Evolutionary conservation across 1,284 basidiomycete species (phyloP).

Genomic region (Ceratobasidium sp.): DNA sequence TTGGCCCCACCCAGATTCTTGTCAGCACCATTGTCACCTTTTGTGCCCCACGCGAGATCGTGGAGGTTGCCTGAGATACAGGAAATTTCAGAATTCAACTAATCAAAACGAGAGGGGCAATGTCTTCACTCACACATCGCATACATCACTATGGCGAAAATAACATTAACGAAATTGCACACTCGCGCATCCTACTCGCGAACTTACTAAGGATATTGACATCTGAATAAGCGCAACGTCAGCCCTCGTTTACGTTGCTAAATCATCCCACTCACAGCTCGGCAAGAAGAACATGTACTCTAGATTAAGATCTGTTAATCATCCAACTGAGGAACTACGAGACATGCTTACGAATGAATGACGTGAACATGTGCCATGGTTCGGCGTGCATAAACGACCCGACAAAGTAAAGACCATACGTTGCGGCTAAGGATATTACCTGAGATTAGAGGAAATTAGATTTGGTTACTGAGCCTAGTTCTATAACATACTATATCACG

Average conservation of each 20-base stretch:
- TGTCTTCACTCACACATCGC: slow-evolving; percentile 76
- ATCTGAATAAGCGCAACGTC: slow-evolving; percentile 65
- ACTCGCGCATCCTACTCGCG: not conserved
- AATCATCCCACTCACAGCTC: too few species aligned
- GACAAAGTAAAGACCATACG: slow-evolving; percentile 89
- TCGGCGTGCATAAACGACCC: slow-evolving; percentile 87
- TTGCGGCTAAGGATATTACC: slow-evolving; percentile 77
- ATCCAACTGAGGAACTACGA: not conserved
- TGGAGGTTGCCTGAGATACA: slow-evolving; percentile 53
- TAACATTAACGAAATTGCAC: slow-evolving; percentile 30
- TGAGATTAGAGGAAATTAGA: too few species aligned
- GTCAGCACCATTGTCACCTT: slow-evolving; percentile 83
- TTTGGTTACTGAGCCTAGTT: too few species aligned
- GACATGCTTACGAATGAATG: slow-evolving; percentile 63
- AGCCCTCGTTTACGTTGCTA: too few species aligned
- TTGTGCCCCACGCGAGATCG: slow-evolving; percentile 92
- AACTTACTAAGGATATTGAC: slow-evolving; percentile 82
- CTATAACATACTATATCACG: slow-evolving; percentile 69
- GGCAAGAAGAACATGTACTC: slow-evolving; percentile 81
- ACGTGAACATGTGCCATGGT: slow-evolving; percentile 95
- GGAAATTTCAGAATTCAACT: not conserved
- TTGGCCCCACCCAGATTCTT: slow-evolving; percentile 90
- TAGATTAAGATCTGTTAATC: slow-evolving; percentile 5
- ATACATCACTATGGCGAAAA: slow-evolving; percentile 69
- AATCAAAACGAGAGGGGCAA: not conserved